These are phyloP conservation scores for Metschnikowia amazonensis DNA, from an alignment of 805 yeast species.

Conservation along the genomic window DNA sequence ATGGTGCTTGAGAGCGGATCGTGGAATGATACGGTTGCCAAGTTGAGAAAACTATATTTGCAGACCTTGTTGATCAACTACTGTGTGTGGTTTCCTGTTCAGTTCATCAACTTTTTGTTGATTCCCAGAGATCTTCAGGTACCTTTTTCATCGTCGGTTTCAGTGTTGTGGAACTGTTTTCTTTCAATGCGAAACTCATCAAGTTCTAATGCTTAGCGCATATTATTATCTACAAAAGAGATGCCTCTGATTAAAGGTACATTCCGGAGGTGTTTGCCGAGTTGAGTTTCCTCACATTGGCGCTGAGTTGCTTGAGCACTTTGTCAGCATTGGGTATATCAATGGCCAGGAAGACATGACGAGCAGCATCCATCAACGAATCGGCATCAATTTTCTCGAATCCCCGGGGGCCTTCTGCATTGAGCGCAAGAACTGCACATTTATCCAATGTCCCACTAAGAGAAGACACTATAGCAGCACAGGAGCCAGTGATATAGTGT, in stretches of 20 bases:
- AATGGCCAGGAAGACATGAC: constrained; percentile 7
- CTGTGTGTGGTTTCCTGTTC: constrained; percentile 81
- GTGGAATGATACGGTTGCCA: constrained; percentile 56
- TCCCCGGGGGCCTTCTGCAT: constrained; percentile 62
- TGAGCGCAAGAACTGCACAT: constrained; percentile 30
- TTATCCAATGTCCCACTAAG: constrained; percentile 6
- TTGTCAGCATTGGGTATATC: neutral
- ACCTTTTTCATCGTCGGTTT: constrained; percentile 81
- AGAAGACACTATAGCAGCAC: constrained; percentile 43
- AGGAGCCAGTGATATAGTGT: constrained; percentile 55
- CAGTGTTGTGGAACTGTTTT: constrained; percentile 93
- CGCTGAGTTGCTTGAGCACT: constrained; percentile 19
- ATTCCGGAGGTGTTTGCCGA: constrained; percentile 25
- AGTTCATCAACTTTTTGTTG: constrained; percentile 65
- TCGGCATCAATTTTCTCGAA: constrained; percentile 51
- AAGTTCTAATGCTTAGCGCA: neutral
- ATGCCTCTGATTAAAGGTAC: constrained; percentile 20
- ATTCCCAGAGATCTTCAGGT: constrained; percentile 77
- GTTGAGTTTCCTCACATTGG: constrained; percentile 22
- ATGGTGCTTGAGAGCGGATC: constrained; percentile 75
- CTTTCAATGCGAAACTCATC: constrained; percentile 66
- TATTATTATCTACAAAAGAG: no score
- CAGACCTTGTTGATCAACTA: constrained; percentile 65
- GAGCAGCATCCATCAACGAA: constrained; percentile 33
- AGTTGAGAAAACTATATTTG: constrained; percentile 62